These are phyloP conservation scores for Nevesoporus exiguus DNA, from an alignment of 768 basidiomycete species.

Conservation along the genomic window DNA sequence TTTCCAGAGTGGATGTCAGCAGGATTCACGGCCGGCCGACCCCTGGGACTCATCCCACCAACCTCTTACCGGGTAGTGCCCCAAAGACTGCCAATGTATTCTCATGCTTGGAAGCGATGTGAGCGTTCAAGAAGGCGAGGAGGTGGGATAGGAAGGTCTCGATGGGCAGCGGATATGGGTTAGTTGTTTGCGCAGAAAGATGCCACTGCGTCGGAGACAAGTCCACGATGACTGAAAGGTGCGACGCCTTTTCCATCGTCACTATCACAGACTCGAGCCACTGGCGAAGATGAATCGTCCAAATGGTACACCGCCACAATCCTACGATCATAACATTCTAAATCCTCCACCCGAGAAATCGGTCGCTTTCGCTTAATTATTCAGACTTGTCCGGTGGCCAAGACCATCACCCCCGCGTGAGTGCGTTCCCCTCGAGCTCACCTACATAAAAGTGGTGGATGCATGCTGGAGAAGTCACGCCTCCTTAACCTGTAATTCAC, in stretches of 20 bases:
- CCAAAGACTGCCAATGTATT: slow-evolving; percentile 92
- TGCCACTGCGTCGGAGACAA: slow-evolving; percentile 87
- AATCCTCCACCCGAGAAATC: no score
- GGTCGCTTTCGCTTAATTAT: no score
- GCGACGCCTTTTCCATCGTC: slow-evolving; percentile 48
- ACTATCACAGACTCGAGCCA: background rate
- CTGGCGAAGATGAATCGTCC: no score
- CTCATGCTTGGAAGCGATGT: slow-evolving; percentile 87
- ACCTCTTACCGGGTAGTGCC: slow-evolving; percentile 84
- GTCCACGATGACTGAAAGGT: slow-evolving; percentile 84
- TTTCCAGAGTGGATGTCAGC: slow-evolving; percentile 28
- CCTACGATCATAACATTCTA: background rate
- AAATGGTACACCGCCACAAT: background rate
- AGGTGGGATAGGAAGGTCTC: slow-evolving; percentile 77
- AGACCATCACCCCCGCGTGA: no score
- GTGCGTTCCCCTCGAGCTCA: no score
- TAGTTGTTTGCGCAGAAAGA: slow-evolving; percentile 50
- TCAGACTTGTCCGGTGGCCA: no score
- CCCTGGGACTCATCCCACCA: slow-evolving; percentile 9
- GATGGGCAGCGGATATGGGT: slow-evolving; percentile 56
- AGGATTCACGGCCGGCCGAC: background rate
- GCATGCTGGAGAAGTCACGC: background rate
- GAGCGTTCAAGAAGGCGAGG: slow-evolving; percentile 88
- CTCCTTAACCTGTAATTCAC: background rate
- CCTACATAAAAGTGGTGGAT: background rate